phyloP scores from a whole-genome alignment of 1,284 basidiomycete genomes.

The Volvariella surrecta region DNA sequence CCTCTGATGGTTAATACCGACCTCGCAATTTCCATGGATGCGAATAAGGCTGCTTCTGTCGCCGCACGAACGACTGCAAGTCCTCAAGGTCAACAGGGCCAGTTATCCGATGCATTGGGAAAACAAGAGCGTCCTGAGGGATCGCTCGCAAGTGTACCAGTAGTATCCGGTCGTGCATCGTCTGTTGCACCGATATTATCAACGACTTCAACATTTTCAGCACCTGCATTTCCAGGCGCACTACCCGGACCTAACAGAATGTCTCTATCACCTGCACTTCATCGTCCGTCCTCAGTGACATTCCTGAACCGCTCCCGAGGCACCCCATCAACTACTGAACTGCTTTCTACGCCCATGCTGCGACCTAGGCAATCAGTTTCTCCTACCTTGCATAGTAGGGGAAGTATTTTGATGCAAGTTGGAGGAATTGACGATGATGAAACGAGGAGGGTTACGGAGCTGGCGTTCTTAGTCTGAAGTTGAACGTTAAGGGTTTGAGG shows the following conservation, averaged over 20 bases:
- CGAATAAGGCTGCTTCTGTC: slow-evolving; percentile 1
- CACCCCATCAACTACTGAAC: not conserved
- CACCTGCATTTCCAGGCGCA: too few relatives aligned
- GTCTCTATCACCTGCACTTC: too few relatives aligned
- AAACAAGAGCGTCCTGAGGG: not conserved
- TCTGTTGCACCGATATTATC: too few relatives aligned
- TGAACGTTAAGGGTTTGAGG: slow-evolving; percentile 12
- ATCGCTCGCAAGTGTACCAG: too few relatives aligned
- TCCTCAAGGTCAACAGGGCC: too few relatives aligned
- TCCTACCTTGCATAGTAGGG: slow-evolving; percentile 49
- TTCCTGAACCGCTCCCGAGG: not conserved
- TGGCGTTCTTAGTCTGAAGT: slow-evolving; percentile 60
- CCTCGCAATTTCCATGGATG: not conserved
- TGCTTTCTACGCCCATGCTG: not conserved
- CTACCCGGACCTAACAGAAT: too few relatives aligned
- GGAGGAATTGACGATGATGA: slow-evolving; percentile 55
- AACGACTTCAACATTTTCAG: too few relatives aligned
- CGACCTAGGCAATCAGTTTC: slow-evolving; percentile 40
- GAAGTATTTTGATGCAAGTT: slow-evolving; percentile 43
- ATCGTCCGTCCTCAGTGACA: too few relatives aligned
- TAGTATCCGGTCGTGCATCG: too few relatives aligned
- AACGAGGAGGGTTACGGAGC: slow-evolving; percentile 54
- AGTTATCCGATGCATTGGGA: too few relatives aligned
- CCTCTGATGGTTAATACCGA: slow-evolving; percentile 3
- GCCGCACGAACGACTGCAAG: not conserved